These are phyloP conservation scores for Fallopia convolvulus DNA, from an alignment of 148 eudicot genomes.

Conservation along the genomic window DNA sequence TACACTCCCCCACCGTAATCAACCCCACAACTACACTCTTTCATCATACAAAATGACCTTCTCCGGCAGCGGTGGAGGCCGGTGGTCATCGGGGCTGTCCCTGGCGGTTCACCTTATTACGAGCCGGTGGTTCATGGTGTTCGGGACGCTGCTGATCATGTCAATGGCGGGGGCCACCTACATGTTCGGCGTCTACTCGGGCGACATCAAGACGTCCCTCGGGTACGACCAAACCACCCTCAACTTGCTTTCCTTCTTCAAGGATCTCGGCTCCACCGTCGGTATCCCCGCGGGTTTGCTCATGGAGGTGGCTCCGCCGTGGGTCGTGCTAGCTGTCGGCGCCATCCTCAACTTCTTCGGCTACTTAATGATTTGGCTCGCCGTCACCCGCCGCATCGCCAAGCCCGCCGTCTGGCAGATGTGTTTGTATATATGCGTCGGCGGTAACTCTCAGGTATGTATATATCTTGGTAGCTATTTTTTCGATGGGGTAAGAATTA, in stretches of 20 bases:
- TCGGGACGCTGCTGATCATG: slow-evolving; percentile 33
- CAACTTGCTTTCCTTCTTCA: slow-evolving; percentile 35
- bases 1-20: not conserved
- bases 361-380: slow-evolving; percentile 43
- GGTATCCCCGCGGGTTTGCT: slow-evolving; percentile 31
- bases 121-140: slow-evolving; percentile 47
- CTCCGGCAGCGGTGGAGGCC: not conserved
- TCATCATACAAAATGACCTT: not conserved
- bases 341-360: slow-evolving; percentile 38
- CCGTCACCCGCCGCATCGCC: slow-evolving; percentile 24
- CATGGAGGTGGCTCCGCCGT: slow-evolving; percentile 36
- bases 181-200: slow-evolving; percentile 37
- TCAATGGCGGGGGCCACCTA: slow-evolving; percentile 34
- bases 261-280: slow-evolving; percentile 33
- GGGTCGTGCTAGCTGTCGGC: slow-evolving; percentile 32
- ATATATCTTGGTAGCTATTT: too few relatives aligned
- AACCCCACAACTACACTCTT: not conserved
- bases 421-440: slow-evolving; percentile 38
- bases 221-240: slow-evolving; percentile 39
- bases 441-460: slow-evolving; percentile 29
- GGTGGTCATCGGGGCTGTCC: not conserved
- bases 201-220: slow-evolving; percentile 17
- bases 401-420: slow-evolving; percentile 40
- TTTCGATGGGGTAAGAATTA: too few relatives aligned
- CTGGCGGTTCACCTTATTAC: slow-evolving; percentile 11